Conservation (phyloP, 106 monocot species). For the Cymbidium sinense region DNA sequence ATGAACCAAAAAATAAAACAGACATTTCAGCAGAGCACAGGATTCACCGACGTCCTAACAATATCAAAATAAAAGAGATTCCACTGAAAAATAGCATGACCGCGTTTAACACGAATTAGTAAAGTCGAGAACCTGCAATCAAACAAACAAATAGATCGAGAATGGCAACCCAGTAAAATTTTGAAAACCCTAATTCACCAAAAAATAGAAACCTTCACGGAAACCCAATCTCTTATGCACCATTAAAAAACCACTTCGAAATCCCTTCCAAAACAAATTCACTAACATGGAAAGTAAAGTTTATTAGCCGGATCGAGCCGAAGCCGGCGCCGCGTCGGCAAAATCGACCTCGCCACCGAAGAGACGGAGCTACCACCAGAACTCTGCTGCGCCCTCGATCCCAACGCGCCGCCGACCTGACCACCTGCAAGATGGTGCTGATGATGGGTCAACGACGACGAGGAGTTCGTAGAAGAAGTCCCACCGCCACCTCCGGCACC, state of each 20-base stretch:
- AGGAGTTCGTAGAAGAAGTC: constrained; percentile 4
- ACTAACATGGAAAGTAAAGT: constrained; percentile 42
- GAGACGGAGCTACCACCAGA: constrained; percentile 16
- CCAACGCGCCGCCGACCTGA: not conserved
- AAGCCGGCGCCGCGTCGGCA: constrained; percentile 22
- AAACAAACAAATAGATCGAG: not conserved
- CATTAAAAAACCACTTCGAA: not conserved
- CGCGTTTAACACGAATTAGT: not conserved
- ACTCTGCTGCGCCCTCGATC: not conserved
- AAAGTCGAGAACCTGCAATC: not conserved
- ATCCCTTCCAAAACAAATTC: not conserved
- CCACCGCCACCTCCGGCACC: not conserved
- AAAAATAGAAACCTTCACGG: not conserved
- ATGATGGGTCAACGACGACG: constrained; percentile 23
- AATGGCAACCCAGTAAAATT: not conserved
- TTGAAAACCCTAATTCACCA: not conserved
- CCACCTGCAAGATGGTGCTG: constrained; percentile 2
- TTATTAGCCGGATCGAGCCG: constrained; percentile 28
- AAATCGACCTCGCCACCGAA: constrained; percentile 18
- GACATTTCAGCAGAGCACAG: not conserved
- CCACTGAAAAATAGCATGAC: not conserved
- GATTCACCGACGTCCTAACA: not conserved
- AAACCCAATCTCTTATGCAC: not conserved
- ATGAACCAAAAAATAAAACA: not conserved
- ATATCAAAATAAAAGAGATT: not conserved